phyloP scores from a whole-genome alignment of 441 rosid genomes.

The Populus tomentosa region DNA sequence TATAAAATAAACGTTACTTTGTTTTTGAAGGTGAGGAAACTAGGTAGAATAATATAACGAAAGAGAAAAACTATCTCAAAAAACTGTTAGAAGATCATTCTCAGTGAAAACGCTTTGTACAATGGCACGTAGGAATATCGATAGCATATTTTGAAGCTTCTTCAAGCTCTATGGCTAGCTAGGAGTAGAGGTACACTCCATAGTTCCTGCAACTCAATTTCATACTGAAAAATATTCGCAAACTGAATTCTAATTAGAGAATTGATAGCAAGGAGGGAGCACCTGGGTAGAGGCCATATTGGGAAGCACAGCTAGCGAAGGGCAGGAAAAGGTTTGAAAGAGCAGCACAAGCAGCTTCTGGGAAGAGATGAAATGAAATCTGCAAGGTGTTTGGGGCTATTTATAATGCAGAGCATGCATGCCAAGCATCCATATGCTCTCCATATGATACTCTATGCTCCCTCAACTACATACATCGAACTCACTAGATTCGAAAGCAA shows the following conservation, averaged over 20 bases:
- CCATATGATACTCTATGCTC: neutral
- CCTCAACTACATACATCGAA: neutral
- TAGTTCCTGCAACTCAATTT: neutral
- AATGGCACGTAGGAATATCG: neutral
- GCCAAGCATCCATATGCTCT: neutral
- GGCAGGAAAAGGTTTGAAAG: neutral
- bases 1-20: too few relatives aligned
- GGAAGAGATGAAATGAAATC: neutral
- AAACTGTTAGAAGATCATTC: neutral
- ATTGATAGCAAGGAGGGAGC: neutral
- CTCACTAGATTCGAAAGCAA: conserved; percentile 6
- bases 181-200: neutral
- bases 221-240: neutral
- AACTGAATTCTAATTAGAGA: neutral
- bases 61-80: neutral
- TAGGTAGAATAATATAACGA: neutral
- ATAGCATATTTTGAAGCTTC: neutral
- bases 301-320: neutral
- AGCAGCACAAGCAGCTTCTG: neutral
- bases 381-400: neutral
- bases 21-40: neutral
- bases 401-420: conserved; percentile 1
- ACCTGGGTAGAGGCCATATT: conserved; percentile 24
- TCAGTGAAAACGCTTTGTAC: neutral
- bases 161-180: neutral